Percentiles rank a stretch among this genome's conserved stretches.
These are phyloP conservation scores for Diaporthe eres DNA, from an alignment of 2,329 filamentous ascomycete genomes.

Conservation along the genomic window DNA sequence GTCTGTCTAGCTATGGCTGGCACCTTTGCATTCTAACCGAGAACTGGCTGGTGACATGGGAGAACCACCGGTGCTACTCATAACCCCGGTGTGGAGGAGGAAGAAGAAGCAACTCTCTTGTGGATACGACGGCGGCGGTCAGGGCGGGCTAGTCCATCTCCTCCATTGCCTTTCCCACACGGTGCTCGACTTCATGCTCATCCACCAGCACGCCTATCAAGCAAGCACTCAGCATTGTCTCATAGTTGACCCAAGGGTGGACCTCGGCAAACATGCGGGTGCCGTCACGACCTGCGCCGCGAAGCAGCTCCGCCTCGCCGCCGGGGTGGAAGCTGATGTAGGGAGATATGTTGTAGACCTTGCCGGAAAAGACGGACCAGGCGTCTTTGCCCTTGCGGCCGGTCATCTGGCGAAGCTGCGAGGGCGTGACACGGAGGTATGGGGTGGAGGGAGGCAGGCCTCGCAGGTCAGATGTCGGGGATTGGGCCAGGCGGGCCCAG, in stretches of 20 bases:
- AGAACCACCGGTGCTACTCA: not conserved
- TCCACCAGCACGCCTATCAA: conserved; percentile 75
- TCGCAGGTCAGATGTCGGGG: conserved; percentile 76
- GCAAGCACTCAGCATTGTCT: conserved; percentile 76
- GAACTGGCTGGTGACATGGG: not conserved
- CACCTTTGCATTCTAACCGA: not conserved
- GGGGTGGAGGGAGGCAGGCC: conserved; percentile 66
- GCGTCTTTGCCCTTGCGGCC: conserved; percentile 88
- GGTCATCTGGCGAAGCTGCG: conserved; percentile 82
- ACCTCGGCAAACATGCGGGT: conserved; percentile 76
- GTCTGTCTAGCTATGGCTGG: conserved; percentile 20
- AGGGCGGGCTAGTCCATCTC: conserved; percentile 67
- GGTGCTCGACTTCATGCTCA: conserved; percentile 63
- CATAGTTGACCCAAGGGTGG: conserved; percentile 81
- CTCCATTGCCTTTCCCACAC: conserved; percentile 63
- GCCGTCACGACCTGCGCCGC: conserved; percentile 73
- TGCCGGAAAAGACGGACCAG: conserved; percentile 91
- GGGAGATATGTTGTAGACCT: conserved; percentile 94
- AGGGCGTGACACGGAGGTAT: conserved; percentile 84
- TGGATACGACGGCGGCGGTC: not conserved
- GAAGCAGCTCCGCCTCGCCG: conserved; percentile 80
- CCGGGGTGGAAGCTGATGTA: conserved; percentile 94
- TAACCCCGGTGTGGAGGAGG: not conserved
- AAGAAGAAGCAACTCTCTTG: not conserved
- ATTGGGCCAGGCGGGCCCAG: conserved; percentile 83